Base-by-base conservation (phyloP, 2,329 filamentous ascomycete species). In the Aspergillus novoparasiticus region DNA sequence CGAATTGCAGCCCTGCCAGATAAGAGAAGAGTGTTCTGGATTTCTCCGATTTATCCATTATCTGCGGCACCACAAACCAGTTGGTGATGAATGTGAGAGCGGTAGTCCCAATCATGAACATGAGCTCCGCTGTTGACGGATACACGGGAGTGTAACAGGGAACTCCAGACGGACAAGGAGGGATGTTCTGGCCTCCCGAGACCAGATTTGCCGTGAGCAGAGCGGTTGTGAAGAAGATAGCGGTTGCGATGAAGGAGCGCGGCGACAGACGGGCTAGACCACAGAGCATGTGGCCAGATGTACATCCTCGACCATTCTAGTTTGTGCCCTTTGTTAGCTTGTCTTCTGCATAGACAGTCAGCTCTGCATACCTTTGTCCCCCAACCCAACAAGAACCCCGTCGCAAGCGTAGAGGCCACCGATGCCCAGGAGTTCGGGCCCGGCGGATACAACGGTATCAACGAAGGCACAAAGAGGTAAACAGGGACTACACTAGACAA, bases 281-380 rank as follows among this genome's bases (percentile, higher is more conserved):
- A 64, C 83, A 85, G 36, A 86, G 80, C 81, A 86, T 85, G 67
- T 86, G 84, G 58, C 84, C 84, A 2, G 83, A 85, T 11, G 84
- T 85, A 67, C 84, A 86, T 21, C 84, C 84, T 59, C 79, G 78
- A 56, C 76, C 79, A 66, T 78, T 79, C 81, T 83, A 61, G 41
- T 30, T 12, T 32, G 36, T 23, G 21, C 12, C 6, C 14, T 26
- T 23, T 12, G 57, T 64, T 45, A 63, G 56, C 16, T 16, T 16
- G 45, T 11, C 23, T 28, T 58, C 28, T 11, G 6, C 28, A 19
- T 34, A 12, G 4, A 12, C 26, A 23, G 26, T 21, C 21, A n/a
- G 10, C 34, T 19, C 21, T 14, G 10, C 70, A 70, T 66, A 84
- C 83, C 76, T 84, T 85, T 19, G 84, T 85, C 19, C 84, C 84